phyloP scores from a whole-genome alignment of 2,329 filamentous ascomycete species.

The Leptographium radiaticola region DNA sequence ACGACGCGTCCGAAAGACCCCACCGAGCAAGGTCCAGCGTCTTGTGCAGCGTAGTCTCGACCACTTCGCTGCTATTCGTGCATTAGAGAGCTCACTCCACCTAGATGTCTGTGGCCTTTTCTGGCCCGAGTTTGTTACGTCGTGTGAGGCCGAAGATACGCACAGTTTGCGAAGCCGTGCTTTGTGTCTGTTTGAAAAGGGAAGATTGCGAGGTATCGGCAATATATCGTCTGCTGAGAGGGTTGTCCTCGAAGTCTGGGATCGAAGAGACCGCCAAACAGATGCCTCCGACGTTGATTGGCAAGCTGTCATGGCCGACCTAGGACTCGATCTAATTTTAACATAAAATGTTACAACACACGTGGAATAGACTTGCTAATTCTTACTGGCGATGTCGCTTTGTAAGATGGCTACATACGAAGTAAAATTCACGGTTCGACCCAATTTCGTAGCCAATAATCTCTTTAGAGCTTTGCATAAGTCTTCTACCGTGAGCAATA shows the following conservation, averaged over 20 bases:
- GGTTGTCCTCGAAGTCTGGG: neutral
- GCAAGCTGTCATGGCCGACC: no score
- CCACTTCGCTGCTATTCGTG: neutral
- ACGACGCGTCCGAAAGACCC: neutral
- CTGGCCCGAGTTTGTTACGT: neutral
- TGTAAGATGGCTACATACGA: no score
- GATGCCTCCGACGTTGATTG: no score
- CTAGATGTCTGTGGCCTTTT: neutral
- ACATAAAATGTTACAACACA: no score
- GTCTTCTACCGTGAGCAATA: no score
- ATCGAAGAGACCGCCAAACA: neutral
- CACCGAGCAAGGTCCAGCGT: neutral
- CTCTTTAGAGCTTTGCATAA: no score
- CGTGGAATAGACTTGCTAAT: no score
- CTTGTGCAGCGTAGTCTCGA: neutral
- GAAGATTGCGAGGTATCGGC: neutral
- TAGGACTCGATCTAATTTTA: no score
- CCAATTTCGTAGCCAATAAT: no score
- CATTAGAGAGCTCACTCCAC: neutral
- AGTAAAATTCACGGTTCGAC: no score
- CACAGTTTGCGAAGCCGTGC: neutral
- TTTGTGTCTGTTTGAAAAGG: neutral
- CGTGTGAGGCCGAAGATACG: neutral
- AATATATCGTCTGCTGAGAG: neutral
- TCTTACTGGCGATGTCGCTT: no score